These are phyloP conservation scores for Neurospora pannonica DNA, from an alignment of 495 filamentous ascomycete species.

Conservation along the genomic window DNA sequence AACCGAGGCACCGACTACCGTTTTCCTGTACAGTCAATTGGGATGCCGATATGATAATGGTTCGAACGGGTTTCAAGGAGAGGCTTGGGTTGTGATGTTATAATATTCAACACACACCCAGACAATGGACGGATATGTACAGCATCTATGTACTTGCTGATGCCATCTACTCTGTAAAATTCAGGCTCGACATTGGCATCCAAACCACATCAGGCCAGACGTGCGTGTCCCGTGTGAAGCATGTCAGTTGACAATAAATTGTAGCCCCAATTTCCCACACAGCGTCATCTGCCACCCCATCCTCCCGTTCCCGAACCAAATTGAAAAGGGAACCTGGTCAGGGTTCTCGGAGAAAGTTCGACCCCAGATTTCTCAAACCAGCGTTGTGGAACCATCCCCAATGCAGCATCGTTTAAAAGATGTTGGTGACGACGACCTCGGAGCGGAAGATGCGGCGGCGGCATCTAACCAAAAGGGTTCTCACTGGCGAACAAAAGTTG, in stretches of 20 bases:
- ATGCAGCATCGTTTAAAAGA: neutral
- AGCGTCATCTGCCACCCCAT: neutral
- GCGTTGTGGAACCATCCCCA: neutral
- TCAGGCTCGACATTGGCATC: neutral
- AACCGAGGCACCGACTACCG: conserved; percentile 1
- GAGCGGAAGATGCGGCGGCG: neutral
- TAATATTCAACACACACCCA: neutral
- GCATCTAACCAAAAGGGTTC: neutral
- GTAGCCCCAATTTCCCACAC: neutral
- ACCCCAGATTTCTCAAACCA: neutral
- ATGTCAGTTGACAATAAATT: neutral
- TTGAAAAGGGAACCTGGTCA: neutral
- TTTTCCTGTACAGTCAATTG: neutral
- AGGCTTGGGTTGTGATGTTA: neutral
- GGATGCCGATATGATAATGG: neutral
- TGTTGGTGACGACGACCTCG: neutral
- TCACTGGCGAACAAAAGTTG: neutral
- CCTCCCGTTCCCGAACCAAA: neutral
- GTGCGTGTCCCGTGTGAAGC: neutral
- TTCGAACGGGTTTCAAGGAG: neutral
- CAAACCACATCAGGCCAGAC: neutral
- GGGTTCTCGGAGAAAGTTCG: neutral
- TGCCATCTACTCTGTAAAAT: neutral
- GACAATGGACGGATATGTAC: neutral
- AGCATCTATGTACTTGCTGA: neutral